Evolutionary conservation across 2,329 filamentous ascomycete species (phyloP).

Genomic region (Hypomyces rosellus): DNA sequence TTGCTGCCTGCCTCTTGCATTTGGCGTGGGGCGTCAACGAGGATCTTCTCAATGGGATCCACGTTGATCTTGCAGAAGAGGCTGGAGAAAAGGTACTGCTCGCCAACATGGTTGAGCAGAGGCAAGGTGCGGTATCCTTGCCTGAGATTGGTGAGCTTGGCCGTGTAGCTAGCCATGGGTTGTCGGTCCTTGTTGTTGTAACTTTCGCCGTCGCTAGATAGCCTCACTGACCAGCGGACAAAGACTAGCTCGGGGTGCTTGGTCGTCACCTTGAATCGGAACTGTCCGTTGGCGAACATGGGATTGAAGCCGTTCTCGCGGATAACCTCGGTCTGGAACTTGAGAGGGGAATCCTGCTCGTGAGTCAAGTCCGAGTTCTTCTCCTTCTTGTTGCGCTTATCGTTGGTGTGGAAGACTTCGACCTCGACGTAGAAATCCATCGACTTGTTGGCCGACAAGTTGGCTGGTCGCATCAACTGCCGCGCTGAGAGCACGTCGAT

Average conservation of each 20-base stretch:
- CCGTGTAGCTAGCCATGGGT: conserved; percentile 81
- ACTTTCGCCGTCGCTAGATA: conserved; percentile 69
- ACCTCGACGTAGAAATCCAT: conserved; percentile 94
- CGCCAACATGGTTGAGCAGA: conserved; percentile 79
- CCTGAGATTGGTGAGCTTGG: conserved; percentile 82
- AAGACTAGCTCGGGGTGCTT: conserved; percentile 92
- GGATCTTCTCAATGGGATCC: conserved; percentile 49
- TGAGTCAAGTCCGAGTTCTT: conserved; percentile 51
- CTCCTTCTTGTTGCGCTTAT: conserved; percentile 82
- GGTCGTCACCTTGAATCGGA: conserved; percentile 80
- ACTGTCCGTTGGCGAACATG: conserved; percentile 65
- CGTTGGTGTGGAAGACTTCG: conserved; percentile 89
- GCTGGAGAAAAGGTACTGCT: conserved; percentile 91
- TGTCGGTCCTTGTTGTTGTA: conserved; percentile 50
- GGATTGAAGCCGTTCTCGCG: conserved; percentile 92
- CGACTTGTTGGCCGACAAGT: conserved; percentile 61
- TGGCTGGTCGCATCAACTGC: conserved; percentile 78
- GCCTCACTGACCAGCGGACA: conserved; percentile 86
- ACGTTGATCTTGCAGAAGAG: conserved; percentile 84
- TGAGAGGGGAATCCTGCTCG: conserved; percentile 55
- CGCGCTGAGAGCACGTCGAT: conserved; percentile 91
- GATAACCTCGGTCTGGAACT: conserved; percentile 72
- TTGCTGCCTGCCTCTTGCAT: conserved; percentile 38
- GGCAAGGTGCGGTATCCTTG: conserved; percentile 91
- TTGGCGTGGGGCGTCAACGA: conserved; percentile 43